A percentile compares a stretch with the other conserved stretches of the same genome.
Conservation (phyloP, 441 rosid genomes). For the Viola pubescens region DNA sequence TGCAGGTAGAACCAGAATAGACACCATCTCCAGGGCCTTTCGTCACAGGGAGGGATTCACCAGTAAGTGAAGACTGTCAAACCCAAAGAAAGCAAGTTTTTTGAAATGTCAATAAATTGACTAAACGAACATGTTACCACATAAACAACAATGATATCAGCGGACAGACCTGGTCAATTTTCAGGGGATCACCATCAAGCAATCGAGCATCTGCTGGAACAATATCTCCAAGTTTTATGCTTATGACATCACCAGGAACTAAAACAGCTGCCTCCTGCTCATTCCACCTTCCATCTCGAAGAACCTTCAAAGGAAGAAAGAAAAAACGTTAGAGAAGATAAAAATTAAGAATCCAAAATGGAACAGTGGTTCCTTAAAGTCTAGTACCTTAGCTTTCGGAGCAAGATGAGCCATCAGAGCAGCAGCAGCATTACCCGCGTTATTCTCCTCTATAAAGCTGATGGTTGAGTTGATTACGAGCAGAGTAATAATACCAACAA, state of each 20-base stretch:
- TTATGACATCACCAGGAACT: constrained; percentile 83
- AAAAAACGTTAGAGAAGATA: not conserved
- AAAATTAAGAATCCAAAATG: not conserved
- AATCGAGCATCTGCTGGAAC: constrained; percentile 94
- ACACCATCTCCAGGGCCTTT: constrained; percentile 93
- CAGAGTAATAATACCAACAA: constrained; percentile 81
- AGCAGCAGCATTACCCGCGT: constrained; percentile 95
- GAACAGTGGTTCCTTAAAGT: not conserved
- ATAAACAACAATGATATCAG: not conserved
- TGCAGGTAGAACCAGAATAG: constrained; percentile 93
- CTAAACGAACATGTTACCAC: constrained; percentile 5
- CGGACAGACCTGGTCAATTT: constrained; percentile 69
- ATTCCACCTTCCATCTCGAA: constrained; percentile 89
- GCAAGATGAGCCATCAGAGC: constrained; percentile 98
- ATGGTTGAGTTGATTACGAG: constrained; percentile 87
- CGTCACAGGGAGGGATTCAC: constrained; percentile 94
- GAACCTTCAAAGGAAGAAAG: constrained; percentile 42
- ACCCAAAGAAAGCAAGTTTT: constrained; percentile 6
- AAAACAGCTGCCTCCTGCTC: constrained; percentile 80
- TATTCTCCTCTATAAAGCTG: constrained; percentile 91
- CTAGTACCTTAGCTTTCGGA: constrained; percentile 83
- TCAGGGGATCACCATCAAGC: constrained; percentile 84
- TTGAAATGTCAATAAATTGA: constrained; percentile 3
- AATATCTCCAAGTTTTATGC: constrained; percentile 88
- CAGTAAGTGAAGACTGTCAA: constrained; percentile 85